These are phyloP conservation scores for Haematococcus lacustris DNA, from an alignment of 139 green algal genomes.

Conservation along the genomic window DNA sequence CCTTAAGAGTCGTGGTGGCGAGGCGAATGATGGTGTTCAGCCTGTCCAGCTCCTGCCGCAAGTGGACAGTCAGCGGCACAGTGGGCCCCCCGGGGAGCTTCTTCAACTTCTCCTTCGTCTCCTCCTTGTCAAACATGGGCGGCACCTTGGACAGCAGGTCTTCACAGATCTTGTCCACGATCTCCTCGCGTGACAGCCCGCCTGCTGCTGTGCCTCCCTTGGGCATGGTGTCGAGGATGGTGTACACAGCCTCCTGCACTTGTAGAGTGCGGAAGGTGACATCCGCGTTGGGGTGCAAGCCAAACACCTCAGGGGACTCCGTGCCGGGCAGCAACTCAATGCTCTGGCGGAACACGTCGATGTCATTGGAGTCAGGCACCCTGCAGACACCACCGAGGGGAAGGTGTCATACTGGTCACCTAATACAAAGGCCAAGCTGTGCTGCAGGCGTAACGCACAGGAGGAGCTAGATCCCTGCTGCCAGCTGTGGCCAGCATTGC, in stretches of 20 bases:
- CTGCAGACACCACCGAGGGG: neutral
- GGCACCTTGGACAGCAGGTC: constrained; percentile 84
- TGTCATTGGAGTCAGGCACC: constrained; percentile 67
- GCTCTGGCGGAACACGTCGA: constrained; percentile 65
- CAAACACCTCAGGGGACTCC: constrained; percentile 82
- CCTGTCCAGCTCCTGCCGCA: constrained; percentile 91
- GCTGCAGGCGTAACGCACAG: no score
- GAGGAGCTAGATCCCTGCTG: no score
- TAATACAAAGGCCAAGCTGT: no score
- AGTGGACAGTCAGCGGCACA: constrained; percentile 79
- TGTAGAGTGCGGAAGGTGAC: constrained; percentile 85
- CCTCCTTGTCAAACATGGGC: constrained; percentile 76
- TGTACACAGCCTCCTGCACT: constrained; percentile 59
- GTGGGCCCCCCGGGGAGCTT: constrained; percentile 72
- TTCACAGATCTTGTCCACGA: constrained; percentile 82
- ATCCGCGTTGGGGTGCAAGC: constrained; percentile 90
- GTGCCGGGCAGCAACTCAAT: constrained; percentile 75
- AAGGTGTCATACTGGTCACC: no score
- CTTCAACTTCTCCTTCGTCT: constrained; percentile 73
- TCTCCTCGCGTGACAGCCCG: constrained; percentile 73
- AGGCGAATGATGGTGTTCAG: constrained; percentile 67
- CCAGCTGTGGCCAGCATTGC: no score
- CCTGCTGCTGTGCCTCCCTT: constrained; percentile 57
- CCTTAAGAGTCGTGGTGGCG: constrained; percentile 49
- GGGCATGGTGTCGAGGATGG: constrained; percentile 85